These are phyloP conservation scores for Oxyria digyna DNA, from an alignment of 148 eudicot genomes.

Conservation along the genomic window DNA sequence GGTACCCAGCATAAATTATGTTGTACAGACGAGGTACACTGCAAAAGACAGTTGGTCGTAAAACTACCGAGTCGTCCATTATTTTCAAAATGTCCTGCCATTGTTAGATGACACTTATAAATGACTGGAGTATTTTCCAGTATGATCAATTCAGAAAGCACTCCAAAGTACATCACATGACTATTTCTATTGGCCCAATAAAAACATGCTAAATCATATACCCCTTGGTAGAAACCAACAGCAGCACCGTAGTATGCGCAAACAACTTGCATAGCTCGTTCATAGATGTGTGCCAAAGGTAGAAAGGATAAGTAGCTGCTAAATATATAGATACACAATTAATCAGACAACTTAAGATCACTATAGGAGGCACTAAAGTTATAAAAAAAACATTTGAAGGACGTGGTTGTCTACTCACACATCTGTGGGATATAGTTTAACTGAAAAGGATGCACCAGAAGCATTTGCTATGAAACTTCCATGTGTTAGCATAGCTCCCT, in stretches of 20 bases:
- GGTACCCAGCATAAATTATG: constrained; percentile 91
- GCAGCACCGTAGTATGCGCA: constrained; percentile 53
- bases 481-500: constrained; percentile 85
- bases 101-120: too few relatives aligned
- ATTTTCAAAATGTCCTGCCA: constrained; percentile 86
- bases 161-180: too few relatives aligned
- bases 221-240: constrained; percentile 97
- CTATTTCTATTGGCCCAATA: too few relatives aligned
- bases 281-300: constrained; percentile 94
- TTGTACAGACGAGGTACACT: constrained; percentile 97
- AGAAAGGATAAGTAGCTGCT: constrained; percentile 82
- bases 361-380: not conserved
- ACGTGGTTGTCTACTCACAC: constrained; percentile 36
- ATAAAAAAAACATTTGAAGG: not conserved
- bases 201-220: constrained; percentile 19
- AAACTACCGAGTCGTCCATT: constrained; percentile 76
- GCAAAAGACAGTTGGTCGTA: constrained; percentile 81
- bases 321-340: constrained; percentile 5
- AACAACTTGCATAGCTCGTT: constrained; percentile 65
- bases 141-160: too few relatives aligned
- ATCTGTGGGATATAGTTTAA: constrained; percentile 44
- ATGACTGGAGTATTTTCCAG: too few relatives aligned
- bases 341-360: not conserved
- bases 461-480: constrained; percentile 63
- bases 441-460: constrained; percentile 36